Evolutionary conservation across 2,329 filamentous ascomycete genomes (phyloP).

Genomic region (Aspergillus novoparasiticus): DNA sequence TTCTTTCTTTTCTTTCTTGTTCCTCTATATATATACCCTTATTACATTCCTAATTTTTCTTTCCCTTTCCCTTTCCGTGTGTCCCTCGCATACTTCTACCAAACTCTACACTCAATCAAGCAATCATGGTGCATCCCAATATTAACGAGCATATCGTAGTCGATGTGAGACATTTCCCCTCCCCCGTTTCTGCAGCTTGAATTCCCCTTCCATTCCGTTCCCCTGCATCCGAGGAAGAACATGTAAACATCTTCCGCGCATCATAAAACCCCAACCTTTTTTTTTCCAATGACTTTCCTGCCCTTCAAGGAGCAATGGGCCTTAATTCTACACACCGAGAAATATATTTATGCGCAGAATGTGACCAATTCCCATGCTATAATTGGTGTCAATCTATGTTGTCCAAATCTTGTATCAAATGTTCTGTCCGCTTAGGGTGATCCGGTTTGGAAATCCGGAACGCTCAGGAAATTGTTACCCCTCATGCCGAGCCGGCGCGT

Average conservation of each 20-base stretch:
- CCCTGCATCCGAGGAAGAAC: background rate
- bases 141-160: constrained; percentile 35
- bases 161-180: constrained; percentile 31
- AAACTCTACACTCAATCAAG: background rate
- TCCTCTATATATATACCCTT: background rate
- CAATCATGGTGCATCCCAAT: constrained; percentile 32
- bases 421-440: background rate
- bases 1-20: background rate
- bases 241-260: background rate
- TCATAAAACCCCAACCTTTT: background rate
- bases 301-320: background rate
- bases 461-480: background rate
- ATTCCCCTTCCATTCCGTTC: background rate
- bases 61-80: constrained; percentile 1
- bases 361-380: background rate
- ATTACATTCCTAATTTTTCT: background rate
- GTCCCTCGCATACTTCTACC: background rate
- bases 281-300: background rate
- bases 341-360: background rate
- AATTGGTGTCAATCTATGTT: background rate
- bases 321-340: background rate
- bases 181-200: background rate
- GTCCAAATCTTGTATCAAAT: background rate
- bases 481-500: background rate
- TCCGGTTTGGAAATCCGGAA: background rate